Percentiles rank a stretch among this genome's conserved stretches.
Conservation (phyloP, 352 stramenopile species). For the Phytopythium aichiense region DNA sequence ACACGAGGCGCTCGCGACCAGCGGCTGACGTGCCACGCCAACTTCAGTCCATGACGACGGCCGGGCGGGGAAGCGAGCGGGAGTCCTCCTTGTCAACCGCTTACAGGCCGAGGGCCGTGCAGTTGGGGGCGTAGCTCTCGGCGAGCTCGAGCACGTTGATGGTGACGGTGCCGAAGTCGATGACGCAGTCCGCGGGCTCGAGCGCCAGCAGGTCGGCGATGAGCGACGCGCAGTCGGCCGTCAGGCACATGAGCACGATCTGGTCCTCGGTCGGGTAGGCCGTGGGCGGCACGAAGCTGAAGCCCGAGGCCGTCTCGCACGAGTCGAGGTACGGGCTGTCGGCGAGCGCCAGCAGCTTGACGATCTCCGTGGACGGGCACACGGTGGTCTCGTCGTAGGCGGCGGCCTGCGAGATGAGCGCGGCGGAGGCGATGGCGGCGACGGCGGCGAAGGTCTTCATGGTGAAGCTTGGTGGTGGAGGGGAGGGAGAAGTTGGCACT, state of each 20-base stretch:
- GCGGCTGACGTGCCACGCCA: background rate
- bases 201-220: slow-evolving; percentile 28
- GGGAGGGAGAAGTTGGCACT: slow-evolving; percentile 20
- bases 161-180: slow-evolving; percentile 30
- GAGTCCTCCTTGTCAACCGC: background rate
- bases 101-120: slow-evolving; percentile 25
- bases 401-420: slow-evolving; percentile 19
- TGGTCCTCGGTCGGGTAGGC: slow-evolving; percentile 25
- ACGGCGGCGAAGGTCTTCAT: slow-evolving; percentile 38
- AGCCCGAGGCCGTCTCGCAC: slow-evolving; percentile 27
- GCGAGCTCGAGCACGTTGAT: slow-evolving; percentile 46
- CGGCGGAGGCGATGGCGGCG: slow-evolving; percentile 16
- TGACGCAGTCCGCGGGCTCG: slow-evolving; percentile 35
- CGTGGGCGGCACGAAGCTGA: slow-evolving; percentile 27
- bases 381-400: slow-evolving; percentile 23
- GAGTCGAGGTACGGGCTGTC: slow-evolving; percentile 12
- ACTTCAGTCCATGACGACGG: slow-evolving; percentile 3
- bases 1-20: background rate
- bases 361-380: slow-evolving; percentile 25
- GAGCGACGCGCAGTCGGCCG: slow-evolving; percentile 25
- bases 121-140: slow-evolving; percentile 33
- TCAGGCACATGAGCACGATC: slow-evolving; percentile 33
- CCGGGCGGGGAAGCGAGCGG: background rate
- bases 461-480: slow-evolving; percentile 13
- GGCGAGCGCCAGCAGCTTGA: slow-evolving; percentile 26